phyloP scores from a whole-genome alignment of 345 rosid species.

The Citrus cavaleriei region DNA sequence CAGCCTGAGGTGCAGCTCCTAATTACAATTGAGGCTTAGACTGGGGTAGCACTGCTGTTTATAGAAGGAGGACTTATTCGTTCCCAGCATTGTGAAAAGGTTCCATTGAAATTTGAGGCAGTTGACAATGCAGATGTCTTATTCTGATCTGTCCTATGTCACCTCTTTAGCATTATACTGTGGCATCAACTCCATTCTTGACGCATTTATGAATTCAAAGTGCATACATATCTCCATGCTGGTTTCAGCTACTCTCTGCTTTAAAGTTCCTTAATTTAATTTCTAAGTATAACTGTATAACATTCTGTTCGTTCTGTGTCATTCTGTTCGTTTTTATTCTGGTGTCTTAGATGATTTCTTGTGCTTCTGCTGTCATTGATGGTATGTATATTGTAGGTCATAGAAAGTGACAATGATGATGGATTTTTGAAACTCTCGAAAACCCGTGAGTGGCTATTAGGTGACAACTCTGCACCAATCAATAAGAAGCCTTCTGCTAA shows the following conservation, averaged over 20 bases:
- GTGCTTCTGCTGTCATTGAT: neutral
- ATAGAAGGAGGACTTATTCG: neutral
- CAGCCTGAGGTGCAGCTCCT: neutral
- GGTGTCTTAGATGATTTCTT: neutral
- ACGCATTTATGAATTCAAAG: neutral
- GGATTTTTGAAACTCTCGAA: constrained; percentile 76
- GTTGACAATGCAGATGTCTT: neutral
- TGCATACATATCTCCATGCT: neutral
- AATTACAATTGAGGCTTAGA: neutral
- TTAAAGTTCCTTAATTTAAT: neutral
- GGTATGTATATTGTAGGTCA: constrained; percentile 32
- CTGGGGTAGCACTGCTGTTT: neutral
- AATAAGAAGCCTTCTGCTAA: constrained; percentile 66
- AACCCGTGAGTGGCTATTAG: constrained; percentile 67
- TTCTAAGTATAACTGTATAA: neutral
- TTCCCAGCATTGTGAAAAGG: neutral
- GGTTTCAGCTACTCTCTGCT: neutral
- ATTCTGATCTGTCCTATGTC: neutral
- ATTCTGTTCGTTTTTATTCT: neutral
- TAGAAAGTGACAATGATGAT: constrained; percentile 25
- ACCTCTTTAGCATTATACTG: neutral
- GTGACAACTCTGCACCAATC: constrained; percentile 63
- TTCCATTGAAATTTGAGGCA: neutral
- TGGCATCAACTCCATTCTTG: neutral
- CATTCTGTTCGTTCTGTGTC: neutral